A percentile compares a stretch with the other conserved stretches of the same genome.
phyloP scores from a whole-genome alignment of 306 rosid genomes.

The Casuarina glauca region DNA sequence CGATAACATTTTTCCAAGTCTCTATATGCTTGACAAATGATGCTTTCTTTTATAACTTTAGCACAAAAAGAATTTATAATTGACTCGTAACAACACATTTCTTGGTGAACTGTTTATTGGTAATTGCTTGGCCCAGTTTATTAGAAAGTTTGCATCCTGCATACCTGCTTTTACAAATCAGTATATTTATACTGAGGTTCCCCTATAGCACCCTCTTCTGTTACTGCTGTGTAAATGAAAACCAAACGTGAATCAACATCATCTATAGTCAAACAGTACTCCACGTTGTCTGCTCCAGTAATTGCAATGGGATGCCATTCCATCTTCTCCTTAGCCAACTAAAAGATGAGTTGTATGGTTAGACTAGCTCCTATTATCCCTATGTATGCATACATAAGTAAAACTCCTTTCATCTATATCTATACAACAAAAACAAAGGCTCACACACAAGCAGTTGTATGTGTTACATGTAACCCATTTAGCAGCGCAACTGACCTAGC shows the following conservation, averaged over 20 bases:
- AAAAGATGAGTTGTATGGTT: constrained; percentile 28
- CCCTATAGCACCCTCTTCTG: constrained; percentile 93
- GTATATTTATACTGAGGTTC: constrained; percentile 95
- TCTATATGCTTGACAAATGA: too few species aligned
- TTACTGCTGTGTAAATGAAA: constrained; percentile 96
- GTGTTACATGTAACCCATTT: neutral
- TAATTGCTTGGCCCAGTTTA: too few species aligned
- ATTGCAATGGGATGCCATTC: constrained; percentile 91
- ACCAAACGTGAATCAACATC: constrained; percentile 94
- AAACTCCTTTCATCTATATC: neutral
- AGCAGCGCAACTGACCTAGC: constrained; percentile 67
- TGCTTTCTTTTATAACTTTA: too few species aligned
- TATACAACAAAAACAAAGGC: neutral
- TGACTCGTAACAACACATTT: too few species aligned
- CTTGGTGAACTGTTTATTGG: too few species aligned
- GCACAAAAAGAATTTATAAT: too few species aligned
- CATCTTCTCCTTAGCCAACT: constrained; percentile 99
- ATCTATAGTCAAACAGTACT: constrained; percentile 67
- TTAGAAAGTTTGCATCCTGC: constrained; percentile 9
- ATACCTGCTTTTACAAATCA: constrained; percentile 92
- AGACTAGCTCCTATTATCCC: constrained; percentile 20
- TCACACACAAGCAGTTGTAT: neutral
- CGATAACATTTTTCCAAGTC: too few species aligned
- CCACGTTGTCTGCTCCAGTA: constrained; percentile 87
- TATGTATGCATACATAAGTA: neutral